These are phyloP conservation scores for Penicillium verrucosum DNA, from an alignment of 2,329 filamentous ascomycete genomes.

Conservation along the genomic window DNA sequence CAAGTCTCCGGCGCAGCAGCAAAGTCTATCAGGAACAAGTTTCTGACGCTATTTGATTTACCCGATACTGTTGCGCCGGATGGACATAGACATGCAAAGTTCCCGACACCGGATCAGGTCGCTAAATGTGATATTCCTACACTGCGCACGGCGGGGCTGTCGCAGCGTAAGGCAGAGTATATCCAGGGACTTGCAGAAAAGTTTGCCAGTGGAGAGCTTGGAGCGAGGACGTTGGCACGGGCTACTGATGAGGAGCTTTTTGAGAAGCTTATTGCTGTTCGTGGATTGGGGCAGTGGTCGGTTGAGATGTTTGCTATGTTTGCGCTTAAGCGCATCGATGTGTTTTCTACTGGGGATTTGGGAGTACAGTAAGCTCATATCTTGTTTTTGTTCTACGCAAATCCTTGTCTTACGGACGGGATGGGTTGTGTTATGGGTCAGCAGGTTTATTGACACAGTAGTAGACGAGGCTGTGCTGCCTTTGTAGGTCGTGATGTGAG, in stretches of 20 bases:
- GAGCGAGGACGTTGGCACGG: conserved; percentile 68
- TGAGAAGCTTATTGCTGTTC: conserved; percentile 75
- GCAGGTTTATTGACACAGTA: conserved; percentile 10
- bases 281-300: conserved; percentile 84
- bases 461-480: conserved; percentile 77
- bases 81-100: conserved; percentile 38
- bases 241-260: conserved; percentile 84
- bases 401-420: neutral
- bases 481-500: conserved; percentile 78
- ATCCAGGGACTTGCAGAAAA: conserved; percentile 79
- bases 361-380: conserved; percentile 69
- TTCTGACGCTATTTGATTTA: conserved; percentile 67
- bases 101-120: conserved; percentile 76
- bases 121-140: conserved; percentile 59
- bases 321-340: conserved; percentile 87
- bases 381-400: neutral
- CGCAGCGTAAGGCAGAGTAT: conserved; percentile 94
- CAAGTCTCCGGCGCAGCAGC: conserved; percentile 94
- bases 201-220: conserved; percentile 72
- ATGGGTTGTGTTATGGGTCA: neutral
- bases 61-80: conserved; percentile 21
- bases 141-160: conserved; percentile 81
- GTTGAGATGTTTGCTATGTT: conserved; percentile 99
- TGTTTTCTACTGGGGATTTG: conserved; percentile 87
- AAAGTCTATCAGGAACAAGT: conserved; percentile 81